Percentiles rank a stretch among this genome's conserved stretches.
These are phyloP conservation scores for Candida sp. DNA, from an alignment of 1,139 yeast species.

Conservation along the genomic window DNA sequence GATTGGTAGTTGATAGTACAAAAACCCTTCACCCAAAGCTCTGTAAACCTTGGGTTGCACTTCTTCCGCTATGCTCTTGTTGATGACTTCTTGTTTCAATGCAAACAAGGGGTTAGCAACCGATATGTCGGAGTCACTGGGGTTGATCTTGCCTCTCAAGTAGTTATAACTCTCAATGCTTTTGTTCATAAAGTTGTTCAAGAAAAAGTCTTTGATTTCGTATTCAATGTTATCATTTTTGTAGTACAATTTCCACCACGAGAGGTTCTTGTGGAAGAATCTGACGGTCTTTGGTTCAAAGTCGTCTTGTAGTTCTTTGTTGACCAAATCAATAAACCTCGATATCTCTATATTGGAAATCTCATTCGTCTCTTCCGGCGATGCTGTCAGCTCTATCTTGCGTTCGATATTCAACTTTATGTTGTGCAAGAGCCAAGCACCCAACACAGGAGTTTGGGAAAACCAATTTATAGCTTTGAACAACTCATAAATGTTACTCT, in stretches of 20 bases:
- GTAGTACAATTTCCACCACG: conserved; percentile 51
- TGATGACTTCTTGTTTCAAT: conserved; percentile 34
- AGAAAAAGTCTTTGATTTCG: conserved; percentile 44
- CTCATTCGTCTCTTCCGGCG: conserved; percentile 8
- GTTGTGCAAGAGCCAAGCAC: conserved; percentile 27
- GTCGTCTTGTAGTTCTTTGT: conserved; percentile 40
- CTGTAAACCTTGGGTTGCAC: conserved; percentile 44
- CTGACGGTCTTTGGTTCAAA: conserved; percentile 35
- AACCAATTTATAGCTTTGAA: conserved; percentile 35
- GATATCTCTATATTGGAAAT: conserved; percentile 23
- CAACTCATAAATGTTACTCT: conserved; percentile 42
- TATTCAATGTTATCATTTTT: conserved; percentile 52
- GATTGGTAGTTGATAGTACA: conserved; percentile 45
- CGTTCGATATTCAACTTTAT: conserved; percentile 18
- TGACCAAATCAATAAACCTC: conserved; percentile 35
- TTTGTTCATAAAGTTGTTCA: conserved; percentile 36
- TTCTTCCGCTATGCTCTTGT: conserved; percentile 29
- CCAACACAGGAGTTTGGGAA: conserved; percentile 25
- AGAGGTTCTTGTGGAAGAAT: conserved; percentile 34
- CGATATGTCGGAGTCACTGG: conserved; percentile 17
- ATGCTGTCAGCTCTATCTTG: not conserved
- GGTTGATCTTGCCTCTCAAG: conserved; percentile 40
- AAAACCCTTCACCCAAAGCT: conserved; percentile 32
- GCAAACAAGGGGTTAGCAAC: conserved; percentile 34
- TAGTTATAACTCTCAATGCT: conserved; percentile 46